Evolutionary conservation across 306 rosid genomes (phyloP).

Genomic region (Quercus wislizeni): DNA sequence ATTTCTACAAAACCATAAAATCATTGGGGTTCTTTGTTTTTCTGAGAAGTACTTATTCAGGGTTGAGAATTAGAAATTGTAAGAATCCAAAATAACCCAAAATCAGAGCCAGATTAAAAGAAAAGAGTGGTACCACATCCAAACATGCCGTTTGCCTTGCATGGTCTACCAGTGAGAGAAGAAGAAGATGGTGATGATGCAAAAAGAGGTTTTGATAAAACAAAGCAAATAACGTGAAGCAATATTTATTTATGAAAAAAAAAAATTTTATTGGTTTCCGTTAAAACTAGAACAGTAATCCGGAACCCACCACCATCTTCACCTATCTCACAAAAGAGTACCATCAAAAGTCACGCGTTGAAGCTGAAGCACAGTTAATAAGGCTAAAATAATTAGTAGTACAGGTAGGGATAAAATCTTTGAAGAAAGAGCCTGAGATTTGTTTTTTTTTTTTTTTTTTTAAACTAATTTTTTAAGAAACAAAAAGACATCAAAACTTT

Average conservation of each 20-base stretch:
- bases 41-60: background rate
- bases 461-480: too few relatives aligned
- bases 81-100: background rate
- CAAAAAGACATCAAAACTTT: too few relatives aligned
- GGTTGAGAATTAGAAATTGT: background rate
- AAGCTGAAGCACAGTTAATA: conserved; percentile 7
- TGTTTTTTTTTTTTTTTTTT: too few relatives aligned
- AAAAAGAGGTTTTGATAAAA: background rate
- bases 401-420: background rate
- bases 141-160: conserved; percentile 9
- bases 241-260: background rate
- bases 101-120: conserved; percentile 10
- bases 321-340: conserved; percentile 11
- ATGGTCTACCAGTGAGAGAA: background rate
- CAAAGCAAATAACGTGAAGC: background rate
- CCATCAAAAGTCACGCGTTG: conserved; percentile 60
- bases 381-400: background rate
- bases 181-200: background rate
- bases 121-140: background rate
- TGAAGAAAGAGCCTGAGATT: too few relatives aligned
- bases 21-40: background rate
- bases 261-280: conserved; percentile 20
- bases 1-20: background rate
- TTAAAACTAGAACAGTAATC: conserved; percentile 38
- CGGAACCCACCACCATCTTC: background rate